Evolutionary conservation across 495 filamentous ascomycete species (phyloP).

Genomic region (Cercophora samala): DNA sequence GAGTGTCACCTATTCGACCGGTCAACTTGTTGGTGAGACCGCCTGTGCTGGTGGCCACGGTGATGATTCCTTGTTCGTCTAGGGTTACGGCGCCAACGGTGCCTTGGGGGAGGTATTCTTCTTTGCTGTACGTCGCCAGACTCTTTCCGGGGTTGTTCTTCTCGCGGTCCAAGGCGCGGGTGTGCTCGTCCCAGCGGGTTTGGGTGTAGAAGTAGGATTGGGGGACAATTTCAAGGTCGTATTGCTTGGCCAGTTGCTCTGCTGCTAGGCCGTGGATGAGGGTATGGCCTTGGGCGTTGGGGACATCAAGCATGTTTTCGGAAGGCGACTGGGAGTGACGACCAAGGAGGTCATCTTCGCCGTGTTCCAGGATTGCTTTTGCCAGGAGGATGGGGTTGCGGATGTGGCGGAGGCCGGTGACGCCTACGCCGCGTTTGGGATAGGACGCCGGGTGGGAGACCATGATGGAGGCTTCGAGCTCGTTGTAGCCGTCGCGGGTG

Average conservation of each 20-base stretch:
- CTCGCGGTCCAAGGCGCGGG: constrained; percentile 58
- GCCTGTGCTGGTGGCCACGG: constrained; percentile 80
- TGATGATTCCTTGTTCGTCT: constrained; percentile 67
- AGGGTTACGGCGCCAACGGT: constrained; percentile 82
- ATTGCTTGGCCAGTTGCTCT: constrained; percentile 62
- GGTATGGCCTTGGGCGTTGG: constrained; percentile 59
- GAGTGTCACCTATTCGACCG: constrained; percentile 83
- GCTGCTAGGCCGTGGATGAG: constrained; percentile 63
- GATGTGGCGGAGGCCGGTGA: constrained; percentile 66
- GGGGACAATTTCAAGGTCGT: constrained; percentile 66
- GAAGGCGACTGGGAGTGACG: constrained; percentile 33
- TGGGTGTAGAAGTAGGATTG: constrained; percentile 74
- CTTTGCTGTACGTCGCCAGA: constrained; percentile 41
- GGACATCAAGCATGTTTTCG: constrained; percentile 32
- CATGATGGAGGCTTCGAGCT: constrained; percentile 91
- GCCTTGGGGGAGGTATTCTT: constrained; percentile 72
- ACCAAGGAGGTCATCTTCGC: constrained; percentile 46
- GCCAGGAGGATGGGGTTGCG: constrained; percentile 80
- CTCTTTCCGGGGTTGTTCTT: constrained; percentile 26
- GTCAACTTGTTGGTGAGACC: constrained; percentile 87
- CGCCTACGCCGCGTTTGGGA: constrained; percentile 72
- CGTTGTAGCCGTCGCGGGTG: constrained; percentile 74
- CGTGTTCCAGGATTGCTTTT: constrained; percentile 62
- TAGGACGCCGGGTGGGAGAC: constrained; percentile 56
- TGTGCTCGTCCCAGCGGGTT: constrained; percentile 80